These are phyloP conservation scores for Cladorrhinum samala DNA, from an alignment of 495 filamentous ascomycete species.

Conservation along the genomic window DNA sequence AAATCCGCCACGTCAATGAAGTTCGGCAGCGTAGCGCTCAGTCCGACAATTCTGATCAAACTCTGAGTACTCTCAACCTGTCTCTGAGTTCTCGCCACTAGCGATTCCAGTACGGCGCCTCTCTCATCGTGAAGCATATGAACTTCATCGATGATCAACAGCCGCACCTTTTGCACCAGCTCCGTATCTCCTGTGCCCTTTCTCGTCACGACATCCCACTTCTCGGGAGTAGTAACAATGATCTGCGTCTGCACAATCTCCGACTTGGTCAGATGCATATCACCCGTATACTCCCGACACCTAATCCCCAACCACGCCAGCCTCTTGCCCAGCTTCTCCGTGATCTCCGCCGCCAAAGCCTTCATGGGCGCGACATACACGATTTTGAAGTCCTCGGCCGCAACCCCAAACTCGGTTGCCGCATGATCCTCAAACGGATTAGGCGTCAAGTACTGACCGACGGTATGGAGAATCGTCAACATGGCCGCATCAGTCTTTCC, in stretches of 20 bases:
- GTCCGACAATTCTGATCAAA: constrained; percentile 88
- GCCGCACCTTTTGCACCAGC: constrained; percentile 90
- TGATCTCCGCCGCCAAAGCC: constrained; percentile 91
- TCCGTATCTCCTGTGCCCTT: constrained; percentile 98
- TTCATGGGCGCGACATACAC: constrained; percentile 99
- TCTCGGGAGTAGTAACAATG: constrained; percentile 97
- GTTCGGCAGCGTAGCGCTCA: constrained; percentile 93
- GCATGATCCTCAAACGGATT: constrained; percentile 69
- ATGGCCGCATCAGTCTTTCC: constrained; percentile 99
- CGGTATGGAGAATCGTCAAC: constrained; percentile 84
- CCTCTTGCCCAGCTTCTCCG: constrained; percentile 89
- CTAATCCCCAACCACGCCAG: constrained; percentile 86
- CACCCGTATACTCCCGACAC: constrained; percentile 87
- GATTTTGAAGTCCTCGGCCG: constrained; percentile 89
- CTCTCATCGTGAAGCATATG: constrained; percentile 99
- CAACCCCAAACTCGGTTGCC: constrained; percentile 68
- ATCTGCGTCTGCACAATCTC: constrained; percentile 96
- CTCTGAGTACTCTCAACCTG: constrained; percentile 98
- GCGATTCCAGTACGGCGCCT: constrained; percentile 88
- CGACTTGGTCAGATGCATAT: constrained; percentile 97
- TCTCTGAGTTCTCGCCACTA: constrained; percentile 88
- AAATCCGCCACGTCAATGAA: constrained; percentile 96
- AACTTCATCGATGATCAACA: constrained; percentile 97
- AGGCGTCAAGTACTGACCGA: constrained; percentile 77
- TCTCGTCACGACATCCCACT: constrained; percentile 97